phyloP scores from a whole-genome alignment of 148 eudicot genomes.

The Diospyros kaki region DNA sequence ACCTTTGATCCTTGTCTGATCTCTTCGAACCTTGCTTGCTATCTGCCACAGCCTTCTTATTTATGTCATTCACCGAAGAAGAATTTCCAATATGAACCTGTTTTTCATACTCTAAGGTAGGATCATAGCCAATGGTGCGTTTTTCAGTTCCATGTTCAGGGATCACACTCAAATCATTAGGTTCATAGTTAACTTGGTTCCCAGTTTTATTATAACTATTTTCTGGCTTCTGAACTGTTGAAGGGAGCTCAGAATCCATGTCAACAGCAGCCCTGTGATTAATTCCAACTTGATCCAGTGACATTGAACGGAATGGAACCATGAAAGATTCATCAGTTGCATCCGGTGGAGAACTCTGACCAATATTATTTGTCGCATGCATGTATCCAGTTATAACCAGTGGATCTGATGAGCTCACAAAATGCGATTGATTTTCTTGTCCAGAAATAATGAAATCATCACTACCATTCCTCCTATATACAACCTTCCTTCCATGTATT shows the following conservation, averaged over 20 bases:
- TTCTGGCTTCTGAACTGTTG: constrained; percentile 33
- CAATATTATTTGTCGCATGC: constrained; percentile 26
- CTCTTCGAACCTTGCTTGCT: constrained; percentile 47
- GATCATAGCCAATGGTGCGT: constrained; percentile 42
- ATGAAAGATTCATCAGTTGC: constrained; percentile 70
- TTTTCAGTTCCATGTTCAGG: constrained; percentile 67
- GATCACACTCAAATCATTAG: constrained; percentile 72
- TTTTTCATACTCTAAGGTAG: constrained; percentile 71
- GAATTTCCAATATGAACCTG: constrained; percentile 36
- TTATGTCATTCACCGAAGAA: constrained; percentile 25
- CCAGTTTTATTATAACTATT: constrained; percentile 24
- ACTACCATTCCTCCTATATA: constrained; percentile 32
- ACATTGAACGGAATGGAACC: constrained; percentile 56
- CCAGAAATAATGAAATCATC: constrained; percentile 48
- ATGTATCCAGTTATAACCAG: constrained; percentile 42
- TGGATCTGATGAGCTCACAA: constrained; percentile 47
- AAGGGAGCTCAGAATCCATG: constrained; percentile 59
- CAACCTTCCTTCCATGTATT: constrained; percentile 41
- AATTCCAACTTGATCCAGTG: constrained; percentile 49
- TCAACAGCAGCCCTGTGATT: constrained; percentile 43
- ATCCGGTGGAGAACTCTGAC: constrained; percentile 24
- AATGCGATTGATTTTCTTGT: constrained; percentile 35
- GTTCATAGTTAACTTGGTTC: constrained; percentile 43
- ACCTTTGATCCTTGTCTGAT: constrained; percentile 47
- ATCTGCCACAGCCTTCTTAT: constrained; percentile 31